Evolutionary conservation across 495 filamentous ascomycete species (phyloP).

Genomic region (Friedmanniomyces simplex): DNA sequence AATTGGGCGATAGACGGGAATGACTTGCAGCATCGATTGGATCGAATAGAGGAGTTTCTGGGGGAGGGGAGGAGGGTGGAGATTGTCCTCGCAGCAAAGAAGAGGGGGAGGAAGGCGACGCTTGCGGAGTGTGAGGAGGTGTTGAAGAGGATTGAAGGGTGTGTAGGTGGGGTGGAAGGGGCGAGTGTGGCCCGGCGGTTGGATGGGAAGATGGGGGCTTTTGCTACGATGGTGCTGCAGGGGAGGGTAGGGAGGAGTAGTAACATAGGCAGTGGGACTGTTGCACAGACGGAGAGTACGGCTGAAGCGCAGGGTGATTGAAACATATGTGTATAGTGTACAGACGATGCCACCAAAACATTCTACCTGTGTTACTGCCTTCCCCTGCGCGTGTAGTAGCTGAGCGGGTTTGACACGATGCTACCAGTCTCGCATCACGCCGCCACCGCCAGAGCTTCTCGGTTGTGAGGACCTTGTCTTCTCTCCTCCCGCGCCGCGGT

Average conservation of each 20-base stretch:
- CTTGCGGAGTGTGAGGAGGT: constrained; percentile 23
- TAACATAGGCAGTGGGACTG: neutral
- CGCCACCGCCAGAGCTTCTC: too few relatives aligned
- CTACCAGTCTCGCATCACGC: too few relatives aligned
- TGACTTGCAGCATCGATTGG: constrained; percentile 28
- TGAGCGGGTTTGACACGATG: too few relatives aligned
- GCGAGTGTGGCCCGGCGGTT: constrained; percentile 22
- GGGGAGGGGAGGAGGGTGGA: constrained; percentile 32
- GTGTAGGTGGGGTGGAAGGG: constrained; percentile 16
- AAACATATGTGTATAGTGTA: too few relatives aligned
- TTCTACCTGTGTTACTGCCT: too few relatives aligned
- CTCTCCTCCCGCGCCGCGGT: neutral
- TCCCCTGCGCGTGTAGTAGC: too few relatives aligned
- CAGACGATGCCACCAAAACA: too few relatives aligned
- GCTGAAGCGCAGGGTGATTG: too few relatives aligned
- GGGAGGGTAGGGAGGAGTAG: constrained; percentile 7
- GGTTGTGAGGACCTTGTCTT: neutral
- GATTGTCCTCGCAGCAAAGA: constrained; percentile 28
- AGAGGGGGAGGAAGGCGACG: constrained; percentile 26
- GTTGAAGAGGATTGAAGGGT: constrained; percentile 20
- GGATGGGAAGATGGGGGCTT: constrained; percentile 27
- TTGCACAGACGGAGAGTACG: too few relatives aligned
- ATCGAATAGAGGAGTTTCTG: constrained; percentile 26
- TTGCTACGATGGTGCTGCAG: constrained; percentile 26
- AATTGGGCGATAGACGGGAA: constrained; percentile 65